phyloP scores from a whole-genome alignment of 1,139 yeast species.

The Saccharomyces hybrid region DNA sequence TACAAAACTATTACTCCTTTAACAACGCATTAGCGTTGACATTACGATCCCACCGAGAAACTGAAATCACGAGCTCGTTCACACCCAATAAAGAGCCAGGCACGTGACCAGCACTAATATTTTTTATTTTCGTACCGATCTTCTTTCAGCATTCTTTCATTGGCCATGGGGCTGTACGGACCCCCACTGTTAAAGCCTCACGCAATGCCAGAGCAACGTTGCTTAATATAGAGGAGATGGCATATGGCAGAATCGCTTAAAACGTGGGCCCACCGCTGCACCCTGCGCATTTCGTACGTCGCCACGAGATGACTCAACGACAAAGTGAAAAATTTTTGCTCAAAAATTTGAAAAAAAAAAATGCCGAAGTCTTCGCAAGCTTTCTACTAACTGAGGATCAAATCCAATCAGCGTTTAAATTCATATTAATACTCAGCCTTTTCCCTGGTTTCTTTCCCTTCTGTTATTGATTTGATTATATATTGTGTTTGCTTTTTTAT shows the following conservation, averaged over 20 bases:
- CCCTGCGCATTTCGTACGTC: slow-evolving; percentile 1
- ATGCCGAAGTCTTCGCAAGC: neutral
- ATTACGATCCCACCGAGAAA: neutral
- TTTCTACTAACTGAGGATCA: neutral
- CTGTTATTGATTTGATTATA: neutral
- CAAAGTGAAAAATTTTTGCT: neutral
- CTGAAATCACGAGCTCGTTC: neutral
- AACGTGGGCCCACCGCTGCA: neutral
- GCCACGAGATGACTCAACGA: neutral
- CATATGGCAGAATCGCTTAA: neutral
- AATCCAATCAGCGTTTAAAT: neutral
- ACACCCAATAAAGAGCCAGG: neutral
- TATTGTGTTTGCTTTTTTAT: neutral
- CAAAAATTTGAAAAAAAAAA: neutral
- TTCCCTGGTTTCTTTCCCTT: neutral
- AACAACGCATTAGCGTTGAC: no score
- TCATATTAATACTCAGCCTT: neutral
- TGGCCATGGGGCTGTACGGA: neutral
- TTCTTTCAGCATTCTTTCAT: neutral
- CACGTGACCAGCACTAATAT: neutral
- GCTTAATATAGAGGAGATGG: neutral
- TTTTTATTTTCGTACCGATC: neutral
- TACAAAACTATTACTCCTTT: neutral
- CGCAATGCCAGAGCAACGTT: neutral
- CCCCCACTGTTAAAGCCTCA: neutral